Evolutionary conservation across 306 rosid genomes (phyloP).

Genomic region (Pyrus pyrifolia): DNA sequence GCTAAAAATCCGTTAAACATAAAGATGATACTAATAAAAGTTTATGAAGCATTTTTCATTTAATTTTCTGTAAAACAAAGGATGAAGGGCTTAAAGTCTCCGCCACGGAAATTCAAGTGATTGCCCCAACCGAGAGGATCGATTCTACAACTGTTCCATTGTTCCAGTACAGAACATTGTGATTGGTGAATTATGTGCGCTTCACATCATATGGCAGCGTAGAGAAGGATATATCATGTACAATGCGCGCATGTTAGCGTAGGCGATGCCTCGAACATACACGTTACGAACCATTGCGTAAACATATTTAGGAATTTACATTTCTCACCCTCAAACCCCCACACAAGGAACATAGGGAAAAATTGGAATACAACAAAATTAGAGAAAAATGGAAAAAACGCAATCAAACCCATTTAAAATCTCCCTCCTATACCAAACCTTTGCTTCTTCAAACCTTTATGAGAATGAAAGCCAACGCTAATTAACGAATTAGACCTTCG

Average conservation of each 20-base stretch:
- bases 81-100: too few species aligned
- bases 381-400: conserved; percentile 26
- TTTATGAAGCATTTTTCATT: too few species aligned
- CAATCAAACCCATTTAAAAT: conserved; percentile 62
- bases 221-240: not conserved
- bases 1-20: too few species aligned
- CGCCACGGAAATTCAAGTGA: too few species aligned
- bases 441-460: conserved; percentile 39
- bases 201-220: not conserved
- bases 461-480: conserved; percentile 55
- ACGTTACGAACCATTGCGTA: conserved; percentile 26
- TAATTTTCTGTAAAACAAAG: too few species aligned
- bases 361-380: conserved; percentile 44
- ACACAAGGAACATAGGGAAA: conserved; percentile 67
- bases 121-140: not conserved
- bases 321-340: conserved; percentile 81
- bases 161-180: not conserved
- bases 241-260: not conserved
- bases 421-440: conserved; percentile 55
- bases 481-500: conserved; percentile 38
- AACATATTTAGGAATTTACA: conserved; percentile 58
- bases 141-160: not conserved
- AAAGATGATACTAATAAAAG: too few species aligned
- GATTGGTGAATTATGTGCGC: not conserved
- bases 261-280: not conserved